Base-by-base conservation (phyloP, 2,329 filamentous ascomycete genomes). In the Aureobasidium sp. region DNA sequence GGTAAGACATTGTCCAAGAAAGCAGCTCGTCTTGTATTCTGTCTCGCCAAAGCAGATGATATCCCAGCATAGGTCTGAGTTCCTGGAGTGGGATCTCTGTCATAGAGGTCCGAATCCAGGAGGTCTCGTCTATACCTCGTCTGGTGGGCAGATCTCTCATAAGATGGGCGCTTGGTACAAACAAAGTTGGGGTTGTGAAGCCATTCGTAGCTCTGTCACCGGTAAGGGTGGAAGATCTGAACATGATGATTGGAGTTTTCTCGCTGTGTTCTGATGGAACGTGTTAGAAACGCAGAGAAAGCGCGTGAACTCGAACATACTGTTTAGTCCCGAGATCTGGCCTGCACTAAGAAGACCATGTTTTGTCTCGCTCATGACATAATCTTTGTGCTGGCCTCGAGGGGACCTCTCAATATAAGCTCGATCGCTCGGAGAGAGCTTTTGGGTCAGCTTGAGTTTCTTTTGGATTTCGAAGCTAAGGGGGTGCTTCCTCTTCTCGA, bases 31-130 rank as follows among this genome's bases (percentile, higher is more conserved):
- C 59, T n/a, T 25, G 41, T 29, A 62, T 47, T 2, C 48, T 27
- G 31, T 62, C 48, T 14, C 29, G 22, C 48, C 59, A 62, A n/a
- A 37, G 29, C 22, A 62, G 15, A 20, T 62, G 48, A 5, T 44
- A 3, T 9, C 59, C 59, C 7, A 55, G 5, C 59, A 62, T 55
- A 17, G 6, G 11, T 17, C 29, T 37, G 11, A 47, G 11, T 20
- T 62, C 48, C 7, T 55, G 37, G 1, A 53, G 25, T 1, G 37
- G 48, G 5, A 53, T 62, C 3, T 62, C 59, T 3, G 17, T 17
- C 1, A 55, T 17, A 0, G 41, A 57, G 1, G 14, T 1, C 1
- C 11, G 41, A 14, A 47, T 56, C 14, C 42, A 27, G 9, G 39
- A 34, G 15, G 17, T 5, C 15, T 55, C 7, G 0, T 8, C 25